Evolutionary conservation across 2,329 filamentous ascomycete genomes (phyloP).

Genomic region (Tolypocladium inflatum): DNA sequence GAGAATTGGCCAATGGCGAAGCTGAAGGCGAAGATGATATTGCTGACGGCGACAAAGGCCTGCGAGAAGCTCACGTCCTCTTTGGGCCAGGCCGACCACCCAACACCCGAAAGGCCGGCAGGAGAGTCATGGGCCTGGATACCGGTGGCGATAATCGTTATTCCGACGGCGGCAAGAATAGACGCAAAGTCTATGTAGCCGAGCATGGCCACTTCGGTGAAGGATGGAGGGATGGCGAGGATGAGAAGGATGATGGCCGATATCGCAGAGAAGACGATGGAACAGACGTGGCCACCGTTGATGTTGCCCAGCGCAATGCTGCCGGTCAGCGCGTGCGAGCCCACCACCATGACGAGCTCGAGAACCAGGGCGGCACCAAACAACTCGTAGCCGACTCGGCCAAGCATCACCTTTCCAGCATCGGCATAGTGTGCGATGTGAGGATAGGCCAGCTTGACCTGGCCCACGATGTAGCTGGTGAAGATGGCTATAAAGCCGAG

Average conservation of each 20-base stretch:
- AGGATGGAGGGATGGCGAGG: slow-evolving; percentile 37
- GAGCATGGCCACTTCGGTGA: slow-evolving; percentile 38
- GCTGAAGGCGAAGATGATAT: slow-evolving; percentile 64
- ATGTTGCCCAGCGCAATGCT: slow-evolving; percentile 59
- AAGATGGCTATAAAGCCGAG: slow-evolving; percentile 38
- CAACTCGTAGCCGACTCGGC: slow-evolving; percentile 52
- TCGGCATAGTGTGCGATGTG: slow-evolving; percentile 58
- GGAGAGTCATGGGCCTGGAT: slow-evolving; percentile 25
- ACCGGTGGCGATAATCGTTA: slow-evolving; percentile 58
- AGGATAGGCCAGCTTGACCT: slow-evolving; percentile 41
- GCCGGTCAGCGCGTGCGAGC: slow-evolving; percentile 61
- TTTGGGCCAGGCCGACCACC: slow-evolving; percentile 37
- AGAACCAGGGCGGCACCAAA: slow-evolving; percentile 51
- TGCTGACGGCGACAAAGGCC: slow-evolving; percentile 52
- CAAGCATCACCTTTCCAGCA: slow-evolving; percentile 52
- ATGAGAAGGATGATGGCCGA: slow-evolving; percentile 37
- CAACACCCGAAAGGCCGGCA: slow-evolving; percentile 20
- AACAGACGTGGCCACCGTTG: slow-evolving; percentile 43
- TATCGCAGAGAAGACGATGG: slow-evolving; percentile 33
- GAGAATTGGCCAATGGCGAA: slow-evolving; percentile 42
- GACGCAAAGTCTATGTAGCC: slow-evolving; percentile 50
- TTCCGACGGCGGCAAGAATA: slow-evolving; percentile 52
- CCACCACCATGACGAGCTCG: slow-evolving; percentile 62
- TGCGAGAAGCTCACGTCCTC: slow-evolving; percentile 37
- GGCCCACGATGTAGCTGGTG: slow-evolving; percentile 35